Base-by-base conservation (phyloP, 805 yeast genomes). In the Starmerella potacharoeniae region DNA sequence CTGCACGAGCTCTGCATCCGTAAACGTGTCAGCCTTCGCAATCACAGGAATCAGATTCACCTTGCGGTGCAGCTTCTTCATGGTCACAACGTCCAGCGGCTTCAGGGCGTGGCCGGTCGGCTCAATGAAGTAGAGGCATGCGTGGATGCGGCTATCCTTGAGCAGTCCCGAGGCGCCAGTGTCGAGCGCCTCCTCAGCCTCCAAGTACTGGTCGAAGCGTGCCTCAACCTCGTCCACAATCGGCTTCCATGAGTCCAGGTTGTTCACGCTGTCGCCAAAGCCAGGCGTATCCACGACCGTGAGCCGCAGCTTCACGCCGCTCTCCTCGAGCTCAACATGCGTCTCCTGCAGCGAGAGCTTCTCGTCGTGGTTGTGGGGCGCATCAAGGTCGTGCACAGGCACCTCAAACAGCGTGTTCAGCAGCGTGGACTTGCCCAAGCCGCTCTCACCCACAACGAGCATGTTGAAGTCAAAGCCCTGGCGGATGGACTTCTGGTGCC, bases 31-130 rank as follows among this genome's bases (percentile, higher is more conserved):
- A 30, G 96, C 81, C 73, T 91, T 91, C 60, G 97, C 93, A 71
- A 93, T 87, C 49, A 93, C 80, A 48, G 98, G 98, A 59, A 93
- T 86, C 70, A 93, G 77, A 69, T 93, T 93, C 58, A 90, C 96
- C 70, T 88, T 89, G 66, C 83, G 83, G 73, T 88, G 95, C 59
- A 93, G 80, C 68, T 81, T 80, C 67, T 83, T 83, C 87, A 93
- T 86, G 63, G 90, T 86, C 61, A 79, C 83, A 62, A 93, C 81
- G 70, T 93, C 98, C 65, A 93, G 76, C 17, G 96, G 83, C 68
- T 83, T 86, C 69, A 93, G 77, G 44, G 86, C 81, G 72, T 93
- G 98, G 58, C 96, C 97, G 30, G 97, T 90, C 63, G 98, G 98
- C 72, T 91, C 96, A 65, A 93, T 86, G 65, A 93, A 91, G 72